phyloP scores from a whole-genome alignment of 2,329 filamentous ascomycete genomes.

The Rosellinia necatrix region DNA sequence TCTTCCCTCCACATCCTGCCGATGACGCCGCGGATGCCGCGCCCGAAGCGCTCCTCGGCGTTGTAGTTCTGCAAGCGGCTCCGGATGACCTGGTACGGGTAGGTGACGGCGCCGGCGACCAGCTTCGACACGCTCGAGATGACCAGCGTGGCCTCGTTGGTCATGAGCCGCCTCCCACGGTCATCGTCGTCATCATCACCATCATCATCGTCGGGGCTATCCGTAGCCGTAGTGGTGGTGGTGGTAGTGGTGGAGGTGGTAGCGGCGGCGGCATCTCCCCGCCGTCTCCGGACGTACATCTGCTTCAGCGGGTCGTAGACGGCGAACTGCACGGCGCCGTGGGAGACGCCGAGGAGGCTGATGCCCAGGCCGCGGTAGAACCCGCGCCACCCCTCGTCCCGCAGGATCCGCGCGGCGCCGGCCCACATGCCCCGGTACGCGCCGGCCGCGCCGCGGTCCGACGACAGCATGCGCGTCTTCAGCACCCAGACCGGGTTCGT shows the following conservation, averaged over 20 bases:
- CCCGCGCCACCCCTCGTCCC: conserved; percentile 73
- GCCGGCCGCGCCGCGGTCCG: conserved; percentile 71
- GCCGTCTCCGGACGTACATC: conserved; percentile 56
- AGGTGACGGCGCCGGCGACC: conserved; percentile 86
- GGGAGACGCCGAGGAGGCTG: conserved; percentile 82
- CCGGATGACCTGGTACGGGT: conserved; percentile 92
- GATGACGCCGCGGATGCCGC: conserved; percentile 72
- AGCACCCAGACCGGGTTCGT: conserved; percentile 98
- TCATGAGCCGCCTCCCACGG: conserved; percentile 50
- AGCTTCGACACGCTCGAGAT: conserved; percentile 84
- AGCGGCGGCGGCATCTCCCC: no score
- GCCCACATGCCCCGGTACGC: conserved; percentile 81
- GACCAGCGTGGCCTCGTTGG: conserved; percentile 77
- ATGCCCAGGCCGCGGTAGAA: conserved; percentile 89
- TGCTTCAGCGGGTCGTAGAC: conserved; percentile 79
- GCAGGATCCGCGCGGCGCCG: conserved; percentile 70
- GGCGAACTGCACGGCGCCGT: conserved; percentile 94
- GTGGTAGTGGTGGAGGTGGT: no score
- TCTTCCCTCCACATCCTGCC: conserved; percentile 77
- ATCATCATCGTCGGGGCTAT: conserved; percentile 35
- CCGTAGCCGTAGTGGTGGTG: neutral
- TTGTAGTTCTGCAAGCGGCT: conserved; percentile 89
- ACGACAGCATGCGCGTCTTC: conserved; percentile 95
- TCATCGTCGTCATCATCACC: conserved; percentile 34
- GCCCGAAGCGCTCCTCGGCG: conserved; percentile 73